Evolutionary conservation across 352 stramenopile species (phyloP).

Genomic region (Elongisporangium senticosum): DNA sequence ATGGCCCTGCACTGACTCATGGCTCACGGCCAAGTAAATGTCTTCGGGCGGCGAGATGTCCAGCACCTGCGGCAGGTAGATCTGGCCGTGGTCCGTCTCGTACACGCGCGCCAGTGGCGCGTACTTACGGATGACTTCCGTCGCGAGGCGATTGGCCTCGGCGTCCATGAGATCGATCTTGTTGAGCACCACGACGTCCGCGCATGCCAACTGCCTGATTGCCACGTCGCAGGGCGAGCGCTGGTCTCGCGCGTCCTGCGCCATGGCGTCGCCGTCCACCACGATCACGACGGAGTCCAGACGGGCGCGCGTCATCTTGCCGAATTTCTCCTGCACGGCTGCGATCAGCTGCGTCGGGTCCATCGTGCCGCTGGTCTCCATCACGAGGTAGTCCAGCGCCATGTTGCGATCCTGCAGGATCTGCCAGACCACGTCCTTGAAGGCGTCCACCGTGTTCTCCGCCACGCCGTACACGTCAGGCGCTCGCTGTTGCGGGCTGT

Average conservation of each 20-base stretch:
- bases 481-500: conserved; percentile 21
- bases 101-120: conserved; percentile 56
- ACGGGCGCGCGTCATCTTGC: conserved; percentile 71
- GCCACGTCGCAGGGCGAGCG: conserved; percentile 35
- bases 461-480: conserved; percentile 27
- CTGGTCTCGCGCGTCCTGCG: conserved; percentile 25
- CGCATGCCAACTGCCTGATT: conserved; percentile 51
- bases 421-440: conserved; percentile 59
- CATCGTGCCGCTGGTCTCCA: conserved; percentile 72
- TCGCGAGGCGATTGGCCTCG: conserved; percentile 15
- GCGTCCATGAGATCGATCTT: conserved; percentile 68
- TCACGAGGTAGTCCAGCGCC: conserved; percentile 69
- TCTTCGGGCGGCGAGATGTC: conserved; percentile 58
- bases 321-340: conserved; percentile 66
- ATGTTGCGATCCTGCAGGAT: conserved; percentile 27
- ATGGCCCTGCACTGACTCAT: conserved; percentile 54
- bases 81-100: conserved; percentile 51
- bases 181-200: conserved; percentile 79
- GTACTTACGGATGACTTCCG: conserved; percentile 28
- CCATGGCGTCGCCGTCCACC: conserved; percentile 67
- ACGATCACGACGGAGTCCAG: conserved; percentile 75
- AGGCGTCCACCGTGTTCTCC: conserved; percentile 26
- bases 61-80: conserved; percentile 70
- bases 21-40: conserved; percentile 46
- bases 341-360: conserved; percentile 64